phyloP scores from a whole-genome alignment of 208 protist genomes.

The Wallacemonas sp. region DNA sequence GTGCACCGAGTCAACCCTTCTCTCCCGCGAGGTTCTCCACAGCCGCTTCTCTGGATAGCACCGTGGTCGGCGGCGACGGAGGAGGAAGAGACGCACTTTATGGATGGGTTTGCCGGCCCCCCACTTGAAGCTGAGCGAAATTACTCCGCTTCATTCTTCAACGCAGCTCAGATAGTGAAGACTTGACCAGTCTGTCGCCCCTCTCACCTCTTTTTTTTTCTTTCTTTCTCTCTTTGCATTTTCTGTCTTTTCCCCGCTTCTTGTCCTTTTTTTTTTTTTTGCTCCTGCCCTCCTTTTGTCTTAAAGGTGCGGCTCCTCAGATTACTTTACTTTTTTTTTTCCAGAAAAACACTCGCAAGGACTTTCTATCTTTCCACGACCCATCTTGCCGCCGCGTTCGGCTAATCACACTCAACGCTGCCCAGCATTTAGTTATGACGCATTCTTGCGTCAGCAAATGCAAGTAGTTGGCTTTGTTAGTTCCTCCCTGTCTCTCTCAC shows the following conservation, averaged over 20 bases:
- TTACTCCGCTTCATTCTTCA: conserved; percentile 28
- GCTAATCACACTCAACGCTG: no score
- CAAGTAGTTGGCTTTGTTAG: no score
- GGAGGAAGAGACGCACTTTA: neutral
- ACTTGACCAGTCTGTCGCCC: no score
- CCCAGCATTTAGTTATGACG: no score
- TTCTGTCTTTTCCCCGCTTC: conserved; percentile 3
- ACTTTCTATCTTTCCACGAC: no score
- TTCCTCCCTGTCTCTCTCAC: no score
- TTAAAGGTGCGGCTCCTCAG: no score
- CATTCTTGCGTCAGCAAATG: no score
- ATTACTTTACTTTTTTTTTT: neutral
- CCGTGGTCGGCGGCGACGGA: neutral
- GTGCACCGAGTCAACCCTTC: conserved; percentile 17
- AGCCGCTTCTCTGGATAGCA: conserved; percentile 57
- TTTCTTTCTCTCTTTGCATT: conserved; percentile 11
- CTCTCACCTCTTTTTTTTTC: neutral
- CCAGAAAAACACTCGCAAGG: no score
- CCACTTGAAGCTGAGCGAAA: conserved; percentile 18
- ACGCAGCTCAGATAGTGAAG: conserved; percentile 28
- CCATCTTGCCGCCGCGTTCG: no score
- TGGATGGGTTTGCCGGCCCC: conserved; percentile 14
- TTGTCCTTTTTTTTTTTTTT: conserved; percentile 2
- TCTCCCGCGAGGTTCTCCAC: neutral
- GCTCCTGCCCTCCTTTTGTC: no score